phyloP scores from a whole-genome alignment of 305 asterid genomes.

The Fraxinus nigra region DNA sequence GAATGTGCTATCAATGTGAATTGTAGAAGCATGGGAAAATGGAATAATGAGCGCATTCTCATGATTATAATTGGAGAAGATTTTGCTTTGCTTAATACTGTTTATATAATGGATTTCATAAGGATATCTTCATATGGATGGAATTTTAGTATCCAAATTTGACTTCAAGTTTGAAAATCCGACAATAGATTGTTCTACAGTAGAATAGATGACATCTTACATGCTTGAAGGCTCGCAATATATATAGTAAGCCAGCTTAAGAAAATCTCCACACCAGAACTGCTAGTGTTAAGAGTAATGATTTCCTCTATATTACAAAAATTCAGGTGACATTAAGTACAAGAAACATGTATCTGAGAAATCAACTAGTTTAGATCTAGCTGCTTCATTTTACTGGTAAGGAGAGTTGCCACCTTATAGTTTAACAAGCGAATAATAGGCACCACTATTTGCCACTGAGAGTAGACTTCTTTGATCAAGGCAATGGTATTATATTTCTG shows the following conservation, averaged over 20 bases:
- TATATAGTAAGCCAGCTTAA: slow-evolving; percentile 5
- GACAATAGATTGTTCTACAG: neutral
- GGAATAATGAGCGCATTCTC: neutral
- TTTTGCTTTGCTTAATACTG: neutral
- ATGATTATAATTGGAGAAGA: neutral
- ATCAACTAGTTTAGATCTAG: neutral
- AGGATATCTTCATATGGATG: neutral
- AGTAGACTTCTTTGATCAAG: slow-evolving; percentile 59
- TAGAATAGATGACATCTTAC: neutral
- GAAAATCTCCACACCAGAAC: neutral
- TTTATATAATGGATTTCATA: neutral
- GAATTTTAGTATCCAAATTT: neutral
- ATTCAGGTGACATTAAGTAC: neutral
- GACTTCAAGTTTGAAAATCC: neutral
- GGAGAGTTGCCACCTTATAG: slow-evolving; percentile 48
- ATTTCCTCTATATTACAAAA: slow-evolving; percentile 16
- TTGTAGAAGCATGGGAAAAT: neutral
- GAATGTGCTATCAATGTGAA: neutral
- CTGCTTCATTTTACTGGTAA: slow-evolving; percentile 22
- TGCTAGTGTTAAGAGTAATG: neutral
- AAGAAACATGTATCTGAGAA: neutral
- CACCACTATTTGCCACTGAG: slow-evolving; percentile 50
- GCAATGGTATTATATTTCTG: slow-evolving; percentile 69
- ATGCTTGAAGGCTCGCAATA: slow-evolving; percentile 6
- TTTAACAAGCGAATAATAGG: slow-evolving; percentile 54